Evolutionary conservation across 768 basidiomycete species (phyloP), one percentile per base, ranked within the genome.

Genomic region (Boletus subparvulus): DNA sequence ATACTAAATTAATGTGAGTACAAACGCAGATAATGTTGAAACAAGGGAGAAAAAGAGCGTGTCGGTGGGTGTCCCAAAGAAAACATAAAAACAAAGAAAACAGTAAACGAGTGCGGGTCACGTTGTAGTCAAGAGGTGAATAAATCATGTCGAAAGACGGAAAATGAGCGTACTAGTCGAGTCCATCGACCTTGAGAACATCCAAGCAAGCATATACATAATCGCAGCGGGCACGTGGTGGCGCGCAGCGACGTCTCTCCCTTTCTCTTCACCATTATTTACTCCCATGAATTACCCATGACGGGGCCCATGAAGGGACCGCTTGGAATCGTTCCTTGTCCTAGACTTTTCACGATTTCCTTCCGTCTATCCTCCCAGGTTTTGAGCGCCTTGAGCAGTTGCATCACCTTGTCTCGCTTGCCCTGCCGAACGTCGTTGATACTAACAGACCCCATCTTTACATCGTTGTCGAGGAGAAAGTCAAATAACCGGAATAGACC

Each of bases 391-490:
- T 79, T 84, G 64, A 98, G 69, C 35, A 98, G 75, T 69, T 93
- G 88, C 5, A 87, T 63, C 58, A 96, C 83, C 76, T 92, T 94
- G 44, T 89, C 87, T 47, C 84, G 78, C 68, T 88, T 91, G 32
- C 90, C 92, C 58, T 84, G 83, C 49, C 92, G 80, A 35, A 98
- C 80, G 72, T 98, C 96, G 68, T 96, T 96, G 74, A 97, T 95
- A 64, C 90, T 94, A 33, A 98, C 88, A 58, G 86, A 84, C 10
- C 90, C 94, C 78, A 96, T 91, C 74, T 89, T 88, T 55, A 95
- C 86, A 47, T 94, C 94, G 58, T 93, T 92, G 64, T 95, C 93
- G 46, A 98, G 80, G 53, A 97, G 73, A 73, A 92, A 94, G 73
- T 98, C 95, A 73, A 97, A 96, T 53, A 96, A 75, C 54, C 83